Evolutionary conservation across 75 land plant species (phyloP).

Genomic region (Pinus albicaulis): DNA sequence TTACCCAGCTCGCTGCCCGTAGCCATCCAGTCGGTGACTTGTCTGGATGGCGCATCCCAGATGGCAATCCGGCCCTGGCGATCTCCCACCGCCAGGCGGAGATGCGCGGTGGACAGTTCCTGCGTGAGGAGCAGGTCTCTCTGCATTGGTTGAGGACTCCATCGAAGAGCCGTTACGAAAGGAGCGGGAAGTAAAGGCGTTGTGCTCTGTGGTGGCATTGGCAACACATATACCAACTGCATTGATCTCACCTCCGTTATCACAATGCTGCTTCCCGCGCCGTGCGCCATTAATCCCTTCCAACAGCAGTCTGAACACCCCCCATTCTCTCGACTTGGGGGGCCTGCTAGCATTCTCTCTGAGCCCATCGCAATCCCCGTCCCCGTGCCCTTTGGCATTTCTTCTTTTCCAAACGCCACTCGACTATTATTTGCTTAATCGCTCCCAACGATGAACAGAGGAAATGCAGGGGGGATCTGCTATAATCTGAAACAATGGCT

Average conservation of each 20-base stretch:
- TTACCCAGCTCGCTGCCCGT: slow-evolving; percentile 26
- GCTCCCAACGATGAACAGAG: too few relatives aligned
- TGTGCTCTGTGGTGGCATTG: slow-evolving; percentile 64
- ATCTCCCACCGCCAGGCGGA: slow-evolving; percentile 89
- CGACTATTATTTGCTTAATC: too few relatives aligned
- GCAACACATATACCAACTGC: slow-evolving; percentile 77
- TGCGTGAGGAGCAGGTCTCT: slow-evolving; percentile 42
- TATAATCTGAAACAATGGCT: too few relatives aligned
- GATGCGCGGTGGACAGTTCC: slow-evolving; percentile 53
- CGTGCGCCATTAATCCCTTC: slow-evolving; percentile 78
- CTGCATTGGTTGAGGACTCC: slow-evolving; percentile 72
- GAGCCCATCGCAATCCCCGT: slow-evolving; percentile 24
- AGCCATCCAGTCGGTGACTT: slow-evolving; percentile 27
- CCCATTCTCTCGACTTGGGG: slow-evolving; percentile 77
- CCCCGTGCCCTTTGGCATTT: slow-evolving; percentile 1
- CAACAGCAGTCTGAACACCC: slow-evolving; percentile 72
- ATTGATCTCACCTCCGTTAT: slow-evolving; percentile 78
- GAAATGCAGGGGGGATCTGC: too few relatives aligned
- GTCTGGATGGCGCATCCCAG: slow-evolving; percentile 60
- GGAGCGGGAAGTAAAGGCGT: slow-evolving; percentile 58
- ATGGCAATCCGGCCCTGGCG: slow-evolving; percentile 92
- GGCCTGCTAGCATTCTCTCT: slow-evolving; percentile 79
- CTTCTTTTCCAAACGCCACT: neutral
- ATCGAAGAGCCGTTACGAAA: slow-evolving; percentile 83
- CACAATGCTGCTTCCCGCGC: slow-evolving; percentile 76